Conservation (phyloP, 768 basidiomycete genomes). For the Amanita polypyramis region DNA sequence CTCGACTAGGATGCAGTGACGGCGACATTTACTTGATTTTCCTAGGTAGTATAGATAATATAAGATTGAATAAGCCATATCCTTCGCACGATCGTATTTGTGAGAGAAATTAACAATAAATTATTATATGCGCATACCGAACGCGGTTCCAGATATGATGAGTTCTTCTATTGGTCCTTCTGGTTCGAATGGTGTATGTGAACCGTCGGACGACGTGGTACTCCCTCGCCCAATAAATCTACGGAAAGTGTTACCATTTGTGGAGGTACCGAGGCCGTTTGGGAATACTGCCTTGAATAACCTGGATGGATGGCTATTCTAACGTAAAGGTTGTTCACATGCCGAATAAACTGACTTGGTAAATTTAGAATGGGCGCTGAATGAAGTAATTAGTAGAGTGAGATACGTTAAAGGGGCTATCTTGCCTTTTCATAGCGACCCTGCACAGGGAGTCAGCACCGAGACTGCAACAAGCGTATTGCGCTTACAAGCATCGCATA, state of each 20-base stretch:
- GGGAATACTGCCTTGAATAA: slow-evolving; percentile 63
- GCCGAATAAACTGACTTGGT: slow-evolving; percentile 37
- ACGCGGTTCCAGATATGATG: slow-evolving; percentile 67
- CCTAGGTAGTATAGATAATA: slow-evolving; percentile 67
- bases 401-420: neutral
- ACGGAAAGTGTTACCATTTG: slow-evolving; percentile 19
- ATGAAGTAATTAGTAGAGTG: neutral
- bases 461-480: neutral
- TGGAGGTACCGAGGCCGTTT: slow-evolving; percentile 32
- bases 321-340: neutral
- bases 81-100: slow-evolving; percentile 17
- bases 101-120: slow-evolving; percentile 12
- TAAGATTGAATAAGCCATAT: slow-evolving; percentile 69
- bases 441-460: slow-evolving; percentile 11
- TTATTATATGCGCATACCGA: slow-evolving; percentile 35
- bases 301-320: slow-evolving; percentile 19
- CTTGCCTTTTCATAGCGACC: slow-evolving; percentile 44
- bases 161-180: slow-evolving; percentile 63
- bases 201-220: slow-evolving; percentile 4
- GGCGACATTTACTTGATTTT: slow-evolving; percentile 43
- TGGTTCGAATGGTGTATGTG: slow-evolving; percentile 9
- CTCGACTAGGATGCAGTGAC: neutral
- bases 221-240: neutral
- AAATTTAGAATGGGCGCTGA: slow-evolving; percentile 70
- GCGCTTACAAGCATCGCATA: slow-evolving; percentile 60